Base-by-base conservation (phyloP, 2,329 filamentous ascomycete species). In the Teratosphaeria nubilosa region DNA sequence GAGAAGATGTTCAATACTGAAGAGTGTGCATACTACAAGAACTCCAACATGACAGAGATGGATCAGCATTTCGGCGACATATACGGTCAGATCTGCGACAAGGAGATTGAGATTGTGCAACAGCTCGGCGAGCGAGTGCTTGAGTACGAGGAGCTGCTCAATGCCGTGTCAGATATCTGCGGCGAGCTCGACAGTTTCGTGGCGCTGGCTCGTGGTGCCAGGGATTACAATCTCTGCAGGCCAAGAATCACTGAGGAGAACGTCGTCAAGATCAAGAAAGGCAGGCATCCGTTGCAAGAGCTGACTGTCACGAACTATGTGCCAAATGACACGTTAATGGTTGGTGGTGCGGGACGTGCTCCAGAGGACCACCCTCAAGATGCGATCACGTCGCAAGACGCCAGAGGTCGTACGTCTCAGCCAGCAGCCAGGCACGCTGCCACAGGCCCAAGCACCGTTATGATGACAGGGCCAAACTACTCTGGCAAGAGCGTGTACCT, bases 401-500 rank as follows among this genome's bases (percentile, higher is more conserved):
- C 34, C 34, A 41, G 34, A 5, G 32, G 24, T 45, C n/a, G 20
- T 5, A 50, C 27, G 14, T 24, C 54, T 9, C 24, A 25, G 27
- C 14, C 6, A 24, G 5, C 37, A 6, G 27, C 32, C 13, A 37
- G 53, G 24, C 20, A 50, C 4, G 22, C 16, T 24, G 34, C 24
- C 34, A 63, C 72, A 4, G 69, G 69, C 2, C 84, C 88, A 13
- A 90, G 82, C 63, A 86, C 90, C 74, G 71, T 96, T 13, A 76
- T 96, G 5, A 73, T 99, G 66, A 97, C 94, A 0, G 94, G 94
- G 0, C 91, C 94, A 4, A 99, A 99, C 66, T 95, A 94, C 70
- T 97, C 94, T 0, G 94, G 94, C 0, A 99, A 99, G 73, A 97
- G 91, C 65, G 84, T 97, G 0, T 97, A 96, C 72, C 80, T 97